phyloP scores from a whole-genome alignment of 2,329 filamentous ascomycete species.

The Paecilomyces sp. region DNA sequence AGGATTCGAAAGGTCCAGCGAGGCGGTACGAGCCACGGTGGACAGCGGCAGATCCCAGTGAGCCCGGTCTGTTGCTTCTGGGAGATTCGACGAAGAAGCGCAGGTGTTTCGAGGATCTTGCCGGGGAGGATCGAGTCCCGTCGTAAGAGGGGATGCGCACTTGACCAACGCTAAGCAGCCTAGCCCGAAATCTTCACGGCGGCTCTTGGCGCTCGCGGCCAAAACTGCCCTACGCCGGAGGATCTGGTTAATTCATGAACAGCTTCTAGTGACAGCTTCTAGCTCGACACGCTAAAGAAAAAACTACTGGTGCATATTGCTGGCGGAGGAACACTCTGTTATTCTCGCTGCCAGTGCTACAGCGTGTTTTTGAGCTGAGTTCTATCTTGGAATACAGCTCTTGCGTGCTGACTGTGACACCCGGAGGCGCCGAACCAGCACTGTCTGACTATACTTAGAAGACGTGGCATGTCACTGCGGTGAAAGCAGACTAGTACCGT shows the following conservation, averaged over 20 bases:
- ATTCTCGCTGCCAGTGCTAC: neutral
- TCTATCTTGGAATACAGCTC: neutral
- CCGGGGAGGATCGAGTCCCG: slow-evolving; percentile 19
- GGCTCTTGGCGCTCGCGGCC: slow-evolving; percentile 14
- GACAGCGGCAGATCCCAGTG: neutral
- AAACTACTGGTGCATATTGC: neutral
- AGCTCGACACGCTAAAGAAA: neutral
- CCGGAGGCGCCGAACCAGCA: neutral
- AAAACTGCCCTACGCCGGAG: neutral
- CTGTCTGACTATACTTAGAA: neutral
- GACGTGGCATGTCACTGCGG: neutral
- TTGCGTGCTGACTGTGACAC: neutral
- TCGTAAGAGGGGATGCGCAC: slow-evolving; percentile 16
- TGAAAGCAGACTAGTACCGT: neutral
- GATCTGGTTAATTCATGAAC: neutral
- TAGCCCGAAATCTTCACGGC: slow-evolving; percentile 11
- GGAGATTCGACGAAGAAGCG: slow-evolving; percentile 1
- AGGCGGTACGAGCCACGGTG: neutral
- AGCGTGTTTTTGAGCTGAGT: neutral
- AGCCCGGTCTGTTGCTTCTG: neutral
- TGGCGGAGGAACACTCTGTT: neutral
- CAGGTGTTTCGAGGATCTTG: slow-evolving; percentile 17
- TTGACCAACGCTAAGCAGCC: slow-evolving; percentile 15
- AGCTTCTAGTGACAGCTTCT: neutral
- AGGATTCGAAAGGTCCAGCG: neutral